Conservation (phyloP, 2,329 filamentous ascomycete genomes). For the Davidsoniella virescens region DNA sequence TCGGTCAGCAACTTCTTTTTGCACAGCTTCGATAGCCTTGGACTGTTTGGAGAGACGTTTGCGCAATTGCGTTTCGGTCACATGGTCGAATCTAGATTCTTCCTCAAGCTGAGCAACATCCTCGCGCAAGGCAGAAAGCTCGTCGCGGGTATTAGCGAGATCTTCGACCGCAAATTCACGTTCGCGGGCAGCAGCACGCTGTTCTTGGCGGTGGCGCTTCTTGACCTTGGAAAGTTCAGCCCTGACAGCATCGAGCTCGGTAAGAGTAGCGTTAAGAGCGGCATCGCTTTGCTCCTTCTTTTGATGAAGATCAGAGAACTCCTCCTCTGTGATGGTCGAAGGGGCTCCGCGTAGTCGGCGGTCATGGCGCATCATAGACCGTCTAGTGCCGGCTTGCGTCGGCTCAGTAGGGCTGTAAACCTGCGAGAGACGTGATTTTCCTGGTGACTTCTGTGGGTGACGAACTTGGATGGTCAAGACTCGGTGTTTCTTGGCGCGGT, state of each 20-base stretch:
- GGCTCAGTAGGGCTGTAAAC: constrained; percentile 5
- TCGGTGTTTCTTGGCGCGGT: constrained; percentile 4
- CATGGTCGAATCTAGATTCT: constrained; percentile 52
- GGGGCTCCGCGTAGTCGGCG: neutral
- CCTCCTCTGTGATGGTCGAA: constrained; percentile 6
- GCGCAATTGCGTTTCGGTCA: constrained; percentile 55
- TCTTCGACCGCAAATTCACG: constrained; percentile 70
- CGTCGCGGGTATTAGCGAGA: constrained; percentile 39
- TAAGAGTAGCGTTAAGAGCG: constrained; percentile 38
- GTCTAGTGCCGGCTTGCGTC: neutral
- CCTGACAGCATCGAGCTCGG: constrained; percentile 58
- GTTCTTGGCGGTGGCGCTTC: constrained; percentile 7
- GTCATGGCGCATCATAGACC: neutral
- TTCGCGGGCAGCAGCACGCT: constrained; percentile 6
- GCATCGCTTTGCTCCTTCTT: constrained; percentile 9
- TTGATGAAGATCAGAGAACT: constrained; percentile 6
- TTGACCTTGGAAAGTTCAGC: constrained; percentile 5
- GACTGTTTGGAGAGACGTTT: constrained; percentile 58
- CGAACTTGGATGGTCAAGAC: constrained; percentile 12
- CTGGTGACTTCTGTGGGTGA: constrained; percentile 3
- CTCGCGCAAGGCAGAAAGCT: constrained; percentile 8
- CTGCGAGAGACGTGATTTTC: constrained; percentile 3
- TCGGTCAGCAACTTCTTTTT: constrained; percentile 84
- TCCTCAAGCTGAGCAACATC: constrained; percentile 43
- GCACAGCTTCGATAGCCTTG: constrained; percentile 77